Conservation (phyloP, 1,284 basidiomycete genomes). For the Flammula alnicola region DNA sequence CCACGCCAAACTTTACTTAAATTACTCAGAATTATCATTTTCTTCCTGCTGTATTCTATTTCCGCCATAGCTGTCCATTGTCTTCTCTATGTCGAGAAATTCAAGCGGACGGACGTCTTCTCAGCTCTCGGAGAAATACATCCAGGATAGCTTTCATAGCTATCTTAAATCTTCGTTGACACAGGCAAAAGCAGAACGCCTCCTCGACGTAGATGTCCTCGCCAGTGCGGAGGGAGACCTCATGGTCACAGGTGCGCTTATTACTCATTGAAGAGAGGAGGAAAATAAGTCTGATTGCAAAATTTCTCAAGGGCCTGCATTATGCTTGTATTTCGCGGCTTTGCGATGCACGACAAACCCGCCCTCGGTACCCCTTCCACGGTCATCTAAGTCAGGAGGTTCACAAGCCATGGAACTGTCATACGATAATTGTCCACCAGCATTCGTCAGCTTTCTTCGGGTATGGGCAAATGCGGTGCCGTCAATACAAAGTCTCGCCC, state of each 20-base stretch:
- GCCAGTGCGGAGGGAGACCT: constrained; percentile 78
- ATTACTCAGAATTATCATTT: too few species aligned
- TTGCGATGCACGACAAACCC: constrained; percentile 64
- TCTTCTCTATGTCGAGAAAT: too few species aligned
- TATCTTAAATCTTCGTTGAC: constrained; percentile 79
- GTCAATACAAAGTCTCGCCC: constrained; percentile 61
- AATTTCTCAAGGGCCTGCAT: constrained; percentile 55
- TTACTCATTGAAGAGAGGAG: neutral
- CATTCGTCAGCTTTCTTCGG: constrained; percentile 68
- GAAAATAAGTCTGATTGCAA: too few species aligned
- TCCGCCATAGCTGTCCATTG: too few species aligned
- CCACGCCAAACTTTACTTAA: too few species aligned
- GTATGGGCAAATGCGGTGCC: constrained; percentile 75
- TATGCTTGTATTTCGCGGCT: constrained; percentile 73
- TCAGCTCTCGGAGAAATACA: constrained; percentile 58
- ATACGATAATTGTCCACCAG: constrained; percentile 43
- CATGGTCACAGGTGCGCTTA: constrained; percentile 74
- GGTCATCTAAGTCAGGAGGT: constrained; percentile 31
- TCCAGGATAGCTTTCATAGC: constrained; percentile 78
- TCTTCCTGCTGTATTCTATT: too few species aligned
- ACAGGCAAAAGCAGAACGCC: constrained; percentile 70
- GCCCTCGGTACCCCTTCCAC: constrained; percentile 54
- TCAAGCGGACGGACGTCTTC: neutral
- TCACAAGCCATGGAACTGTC: constrained; percentile 49
- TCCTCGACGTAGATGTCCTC: constrained; percentile 71